Conservation (phyloP, 2,329 filamentous ascomycete genomes). For the Zasmidium cellare region DNA sequence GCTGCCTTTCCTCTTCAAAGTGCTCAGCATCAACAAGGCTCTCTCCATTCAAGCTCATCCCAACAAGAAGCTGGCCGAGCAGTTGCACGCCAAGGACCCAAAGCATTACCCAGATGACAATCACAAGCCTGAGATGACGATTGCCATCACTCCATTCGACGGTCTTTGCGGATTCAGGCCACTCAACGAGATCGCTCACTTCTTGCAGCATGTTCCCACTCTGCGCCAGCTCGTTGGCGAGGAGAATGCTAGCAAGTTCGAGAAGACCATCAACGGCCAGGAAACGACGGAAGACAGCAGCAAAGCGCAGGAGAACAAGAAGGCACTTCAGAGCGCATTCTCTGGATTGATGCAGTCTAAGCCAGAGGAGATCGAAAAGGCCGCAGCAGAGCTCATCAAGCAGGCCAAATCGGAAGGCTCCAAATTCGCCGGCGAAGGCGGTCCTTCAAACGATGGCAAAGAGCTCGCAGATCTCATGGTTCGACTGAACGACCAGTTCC, state of each 20-base stretch:
- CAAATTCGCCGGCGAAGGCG: conserved; percentile 73
- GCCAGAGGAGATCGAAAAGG: conserved; percentile 62
- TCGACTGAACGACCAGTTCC: conserved; percentile 80
- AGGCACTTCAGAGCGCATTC: conserved; percentile 73
- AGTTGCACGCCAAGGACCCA: conserved; percentile 80
- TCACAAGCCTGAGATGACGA: conserved; percentile 99
- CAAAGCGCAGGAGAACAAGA: conserved; percentile 64
- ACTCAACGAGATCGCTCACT: conserved; percentile 80
- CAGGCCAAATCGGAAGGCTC: conserved; percentile 67
- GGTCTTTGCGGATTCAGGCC: conserved; percentile 95
- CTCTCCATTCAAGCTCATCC: conserved; percentile 91
- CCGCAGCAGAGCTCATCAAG: conserved; percentile 68
- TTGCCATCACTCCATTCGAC: conserved; percentile 94
- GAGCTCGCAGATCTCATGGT: conserved; percentile 75
- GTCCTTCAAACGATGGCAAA: conserved; percentile 65
- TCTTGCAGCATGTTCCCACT: conserved; percentile 66
- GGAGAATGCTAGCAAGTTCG: conserved; percentile 47
- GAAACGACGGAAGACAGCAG: conserved; percentile 49
- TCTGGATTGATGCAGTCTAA: conserved; percentile 77
- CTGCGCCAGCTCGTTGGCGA: conserved; percentile 50
- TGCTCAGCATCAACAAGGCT: conserved; percentile 92
- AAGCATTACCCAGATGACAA: conserved; percentile 99
- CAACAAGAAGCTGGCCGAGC: conserved; percentile 73
- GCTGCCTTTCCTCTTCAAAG: conserved; percentile 96
- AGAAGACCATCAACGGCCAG: conserved; percentile 53